A percentile compares a stretch with the other conserved stretches of the same genome.
phyloP scores from a whole-genome alignment of 169 alveolate genomes.

The Cryptosporidium viatorum region DNA sequence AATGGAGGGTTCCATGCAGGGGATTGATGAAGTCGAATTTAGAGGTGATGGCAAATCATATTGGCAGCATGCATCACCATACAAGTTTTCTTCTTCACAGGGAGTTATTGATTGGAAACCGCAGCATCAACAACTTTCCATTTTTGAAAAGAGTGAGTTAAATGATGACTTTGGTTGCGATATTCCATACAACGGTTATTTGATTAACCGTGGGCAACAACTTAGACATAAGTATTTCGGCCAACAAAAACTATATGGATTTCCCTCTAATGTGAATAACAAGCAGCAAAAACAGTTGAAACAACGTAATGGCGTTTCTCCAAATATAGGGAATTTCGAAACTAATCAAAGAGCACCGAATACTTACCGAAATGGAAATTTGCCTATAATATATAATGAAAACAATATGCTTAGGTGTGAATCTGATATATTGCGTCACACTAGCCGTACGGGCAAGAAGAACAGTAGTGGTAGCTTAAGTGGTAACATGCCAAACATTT shows the following conservation, averaged over 20 bases:
- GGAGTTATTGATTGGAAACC: conserved; percentile 42
- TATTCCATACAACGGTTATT: conserved; percentile 3
- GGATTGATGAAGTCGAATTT: conserved; percentile 22
- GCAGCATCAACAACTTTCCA: conserved; percentile 7
- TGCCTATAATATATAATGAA: conserved; percentile 3
- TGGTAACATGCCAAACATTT: background rate
- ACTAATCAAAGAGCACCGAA: background rate
- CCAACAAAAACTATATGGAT: conserved; percentile 25
- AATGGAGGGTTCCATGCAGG: conserved; percentile 13
- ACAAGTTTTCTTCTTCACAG: background rate
- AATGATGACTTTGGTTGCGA: conserved; percentile 48
- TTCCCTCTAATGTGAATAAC: conserved; percentile 11
- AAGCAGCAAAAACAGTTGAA: conserved; percentile 40
- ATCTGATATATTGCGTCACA: background rate
- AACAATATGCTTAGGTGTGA: conserved; percentile 4
- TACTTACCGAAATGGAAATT: conserved; percentile 11
- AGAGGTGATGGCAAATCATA: conserved; percentile 19
- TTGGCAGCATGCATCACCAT: conserved; percentile 5
- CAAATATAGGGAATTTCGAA: conserved; percentile 15
- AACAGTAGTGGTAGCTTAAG: conserved; percentile 21
- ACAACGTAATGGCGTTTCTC: conserved; percentile 31
- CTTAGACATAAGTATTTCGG: conserved; percentile 41
- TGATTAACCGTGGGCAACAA: conserved; percentile 19
- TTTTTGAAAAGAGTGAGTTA: conserved; percentile 10
- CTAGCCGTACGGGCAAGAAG: background rate